Evolutionary conservation across 1,284 basidiomycete species (phyloP).

Genomic region (Ustilago curta): DNA sequence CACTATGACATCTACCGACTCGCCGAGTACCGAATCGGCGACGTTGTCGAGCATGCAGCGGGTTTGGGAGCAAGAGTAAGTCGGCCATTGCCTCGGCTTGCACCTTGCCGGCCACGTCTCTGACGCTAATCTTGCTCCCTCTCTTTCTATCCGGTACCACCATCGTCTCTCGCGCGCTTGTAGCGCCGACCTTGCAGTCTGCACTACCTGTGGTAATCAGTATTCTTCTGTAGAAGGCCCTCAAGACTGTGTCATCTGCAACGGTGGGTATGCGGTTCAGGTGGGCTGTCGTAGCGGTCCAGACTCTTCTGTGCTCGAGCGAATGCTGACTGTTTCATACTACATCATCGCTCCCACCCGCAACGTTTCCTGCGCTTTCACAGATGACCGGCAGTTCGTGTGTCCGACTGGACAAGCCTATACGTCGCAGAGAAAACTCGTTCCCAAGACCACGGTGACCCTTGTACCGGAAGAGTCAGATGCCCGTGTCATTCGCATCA

Average conservation of each 20-base stretch:
- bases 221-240: constrained; percentile 25
- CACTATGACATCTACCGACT: neutral
- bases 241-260: constrained; percentile 34
- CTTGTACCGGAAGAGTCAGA: constrained; percentile 36
- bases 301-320: neutral
- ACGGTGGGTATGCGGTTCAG: constrained; percentile 18
- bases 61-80: constrained; percentile 38
- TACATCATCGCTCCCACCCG: neutral
- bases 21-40: neutral
- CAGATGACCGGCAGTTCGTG: constrained; percentile 37
- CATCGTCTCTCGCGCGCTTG: neutral
- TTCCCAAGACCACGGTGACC: constrained; percentile 22
- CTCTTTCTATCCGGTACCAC: neutral
- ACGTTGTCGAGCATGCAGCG: constrained; percentile 13
- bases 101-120: constrained; percentile 3
- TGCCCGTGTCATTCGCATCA: constrained; percentile 30
- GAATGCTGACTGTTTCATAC: neutral
- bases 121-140: constrained; percentile 2
- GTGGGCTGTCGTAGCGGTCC: neutral
- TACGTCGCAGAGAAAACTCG: constrained; percentile 26
- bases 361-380: neutral
- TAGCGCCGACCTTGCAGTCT: constrained; percentile 41
- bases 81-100: constrained; percentile 1
- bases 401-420: constrained; percentile 37
- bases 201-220: constrained; percentile 38